phyloP scores from a whole-genome alignment of 768 basidiomycete species.

The Panellus pusillus region DNA sequence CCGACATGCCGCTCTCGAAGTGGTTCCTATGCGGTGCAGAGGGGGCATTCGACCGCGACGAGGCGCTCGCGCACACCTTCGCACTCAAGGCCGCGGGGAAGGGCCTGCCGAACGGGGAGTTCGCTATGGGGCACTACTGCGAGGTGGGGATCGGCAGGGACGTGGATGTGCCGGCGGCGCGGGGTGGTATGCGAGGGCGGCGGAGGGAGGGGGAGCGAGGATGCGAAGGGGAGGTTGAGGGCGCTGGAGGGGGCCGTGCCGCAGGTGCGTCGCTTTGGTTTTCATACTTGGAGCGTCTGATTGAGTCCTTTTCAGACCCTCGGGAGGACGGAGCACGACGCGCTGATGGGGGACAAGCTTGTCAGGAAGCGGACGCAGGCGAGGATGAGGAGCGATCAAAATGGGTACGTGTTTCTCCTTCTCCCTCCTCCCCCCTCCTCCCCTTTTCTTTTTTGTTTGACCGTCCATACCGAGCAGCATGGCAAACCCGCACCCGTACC shows the following conservation, averaged over 20 bases:
- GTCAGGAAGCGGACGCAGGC: slow-evolving; percentile 80
- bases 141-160: slow-evolving; percentile 87
- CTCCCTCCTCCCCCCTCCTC: no score
- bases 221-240: slow-evolving; percentile 73
- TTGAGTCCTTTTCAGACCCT: no score
- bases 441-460: no score
- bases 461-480: no score
- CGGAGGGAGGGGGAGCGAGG: slow-evolving; percentile 75
- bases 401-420: slow-evolving; percentile 6
- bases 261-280: no score
- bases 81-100: slow-evolving; percentile 86
- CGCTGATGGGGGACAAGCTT: slow-evolving; percentile 74
- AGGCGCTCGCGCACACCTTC: slow-evolving; percentile 81
- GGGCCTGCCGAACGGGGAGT: slow-evolving; percentile 80
- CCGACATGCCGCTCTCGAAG: slow-evolving; percentile 95
- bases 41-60: slow-evolving; percentile 84
- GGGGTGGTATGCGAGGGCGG: slow-evolving; percentile 80
- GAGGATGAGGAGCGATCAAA: slow-evolving; percentile 52
- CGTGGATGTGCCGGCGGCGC: slow-evolving; percentile 64
- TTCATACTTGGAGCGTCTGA: no score
- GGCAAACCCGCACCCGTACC: slow-evolving; percentile 7
- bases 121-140: slow-evolving; percentile 94
- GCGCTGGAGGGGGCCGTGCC: slow-evolving; percentile 66
- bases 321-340: slow-evolving; percentile 78
- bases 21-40: slow-evolving; percentile 91